Evolutionary conservation across 2,329 filamentous ascomycete species (phyloP), one percentile per base, ranked within the genome.

Genomic region (Ophiocordyceps australis): DNA sequence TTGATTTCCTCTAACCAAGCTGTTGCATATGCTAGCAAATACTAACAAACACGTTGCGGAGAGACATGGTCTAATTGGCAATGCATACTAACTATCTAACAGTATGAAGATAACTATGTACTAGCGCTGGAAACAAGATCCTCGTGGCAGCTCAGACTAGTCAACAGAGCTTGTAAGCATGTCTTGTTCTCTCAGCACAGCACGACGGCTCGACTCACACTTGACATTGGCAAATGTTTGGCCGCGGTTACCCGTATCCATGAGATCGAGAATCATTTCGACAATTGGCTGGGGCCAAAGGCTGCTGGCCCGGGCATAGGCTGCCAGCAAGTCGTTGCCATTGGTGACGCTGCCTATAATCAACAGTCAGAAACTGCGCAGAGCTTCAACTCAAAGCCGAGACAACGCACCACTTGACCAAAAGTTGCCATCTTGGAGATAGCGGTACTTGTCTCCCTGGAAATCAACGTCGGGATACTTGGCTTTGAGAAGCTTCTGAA

Each of bases 291-390:
- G 35, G 1, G 58, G 49, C 36, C 63, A 60, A 28, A 51, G 50
- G 28, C 49, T 46, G 22, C 47, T 48, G 5, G 50, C 42, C 19
- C 57, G 51, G 7, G 54, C 52, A 37, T 66, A 68, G 3, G 60
- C 61, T 12, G 57, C 55, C 23, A 65, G 54, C 27, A 68, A 48
- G 30, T 68, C 64, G 34, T 66, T 65, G 17, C 62, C 62, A 32
- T 66, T 66, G 9, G 62, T 67, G 27, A 67, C 44, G 26, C 59
- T 60, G n/a, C 59, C 59, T 62, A 9, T 9, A 2, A 9, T 19
- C 17, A 7, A 10, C 17, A 9, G n/a, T 12, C 14, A 13, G 21
- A 22, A 5, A 14, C 14, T 20, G 30, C 21, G 32, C 24, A 17
- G 18, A 12, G 5, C 8, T n/a, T n/a, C 25, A 25, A 24, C 9